Percentiles rank a stretch among this genome's conserved stretches.
Evolutionary conservation across 208 protist genomes (phyloP).

Genomic region (Lotmaria passim): DNA sequence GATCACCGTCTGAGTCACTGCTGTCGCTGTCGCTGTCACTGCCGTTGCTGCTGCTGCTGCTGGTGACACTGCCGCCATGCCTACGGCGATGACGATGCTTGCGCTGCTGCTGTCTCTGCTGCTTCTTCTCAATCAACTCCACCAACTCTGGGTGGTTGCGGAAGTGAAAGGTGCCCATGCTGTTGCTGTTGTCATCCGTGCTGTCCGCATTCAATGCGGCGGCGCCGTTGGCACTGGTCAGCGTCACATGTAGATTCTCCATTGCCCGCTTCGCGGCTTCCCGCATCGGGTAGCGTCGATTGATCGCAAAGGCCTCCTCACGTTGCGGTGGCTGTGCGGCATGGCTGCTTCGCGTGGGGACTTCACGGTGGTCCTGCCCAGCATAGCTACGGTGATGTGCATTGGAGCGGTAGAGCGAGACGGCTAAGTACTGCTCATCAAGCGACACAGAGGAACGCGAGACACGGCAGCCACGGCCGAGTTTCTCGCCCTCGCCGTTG

Average conservation of each 20-base stretch:
- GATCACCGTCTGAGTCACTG: background rate
- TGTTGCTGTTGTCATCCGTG: conserved; percentile 28
- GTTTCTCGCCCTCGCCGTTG: conserved; percentile 26
- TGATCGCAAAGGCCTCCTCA: conserved; percentile 39
- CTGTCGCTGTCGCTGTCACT: background rate
- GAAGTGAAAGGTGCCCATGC: conserved; percentile 42
- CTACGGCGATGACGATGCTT: background rate
- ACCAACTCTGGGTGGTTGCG: conserved; percentile 44
- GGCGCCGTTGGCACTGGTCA: conserved; percentile 28
- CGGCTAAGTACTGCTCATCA: conserved; percentile 53
- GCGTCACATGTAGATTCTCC: conserved; percentile 48
- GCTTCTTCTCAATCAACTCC: conserved; percentile 13
- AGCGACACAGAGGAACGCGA: conserved; percentile 37
- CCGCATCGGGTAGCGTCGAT: conserved; percentile 63
- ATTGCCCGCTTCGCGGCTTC: conserved; percentile 69
- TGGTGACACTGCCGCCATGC: conserved; percentile 5
- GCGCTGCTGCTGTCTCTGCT: background rate
- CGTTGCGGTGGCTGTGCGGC: no score
- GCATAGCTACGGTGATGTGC: background rate
- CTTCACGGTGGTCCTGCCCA: background rate
- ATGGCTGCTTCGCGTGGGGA: background rate
- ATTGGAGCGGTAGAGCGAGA: conserved; percentile 19
- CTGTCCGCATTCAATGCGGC: background rate
- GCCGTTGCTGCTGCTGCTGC: conserved; percentile 1
- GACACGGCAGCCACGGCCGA: conserved; percentile 74